Evolutionary conservation across 75 land plant genomes (phyloP), one percentile per base, ranked within the genome.

Genomic region (Larix kaempferi): DNA sequence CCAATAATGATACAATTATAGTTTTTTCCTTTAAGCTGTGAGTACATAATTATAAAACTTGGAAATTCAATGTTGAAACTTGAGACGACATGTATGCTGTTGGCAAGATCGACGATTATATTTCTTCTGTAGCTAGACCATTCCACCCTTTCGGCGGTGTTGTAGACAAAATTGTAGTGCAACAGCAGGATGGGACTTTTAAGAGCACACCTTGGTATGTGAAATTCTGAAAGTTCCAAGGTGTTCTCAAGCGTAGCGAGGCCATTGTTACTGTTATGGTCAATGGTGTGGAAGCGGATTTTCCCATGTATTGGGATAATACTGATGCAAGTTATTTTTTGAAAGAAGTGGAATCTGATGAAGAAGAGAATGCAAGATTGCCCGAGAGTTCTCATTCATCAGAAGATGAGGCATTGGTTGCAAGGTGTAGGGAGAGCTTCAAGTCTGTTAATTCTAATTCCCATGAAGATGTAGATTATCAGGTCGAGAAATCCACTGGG

Each of bases 131-230:
- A 62, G 90, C 94, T 52, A 86, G 91, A 3, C 99, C 98, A 11
- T 92, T 96, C 76, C 99, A 96, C 55, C 99, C 99, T 22, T 96
- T 96, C 78, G 99, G 99, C 72, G 99, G 99, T 55, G 99, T 94
- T 14, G 93, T 96, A 35, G 99, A 96, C 78, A 84, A 94, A 39
- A 87, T 96, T 80, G 98, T 94, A 22, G 97, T 96, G 66, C 76
- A 92, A 81, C 97, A 94, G 83, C 82, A 94, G 61, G 97, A 94
- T 84, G 99, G 99, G 44, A 87, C 87, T 1, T 96, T 82, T 75
- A 86, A 93, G 52, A 88, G 86, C 80, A 89, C 99, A 1, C 97
- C 97, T 54, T 96, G 97, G 99, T 96, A 94, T 79, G 99, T 96
- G 19, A 88, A 92, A 60, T 96, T 94, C 80, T 97, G 99, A 16